Base-by-base conservation (phyloP, 2,329 filamentous ascomycete genomes). In the Bisporella sp. region DNA sequence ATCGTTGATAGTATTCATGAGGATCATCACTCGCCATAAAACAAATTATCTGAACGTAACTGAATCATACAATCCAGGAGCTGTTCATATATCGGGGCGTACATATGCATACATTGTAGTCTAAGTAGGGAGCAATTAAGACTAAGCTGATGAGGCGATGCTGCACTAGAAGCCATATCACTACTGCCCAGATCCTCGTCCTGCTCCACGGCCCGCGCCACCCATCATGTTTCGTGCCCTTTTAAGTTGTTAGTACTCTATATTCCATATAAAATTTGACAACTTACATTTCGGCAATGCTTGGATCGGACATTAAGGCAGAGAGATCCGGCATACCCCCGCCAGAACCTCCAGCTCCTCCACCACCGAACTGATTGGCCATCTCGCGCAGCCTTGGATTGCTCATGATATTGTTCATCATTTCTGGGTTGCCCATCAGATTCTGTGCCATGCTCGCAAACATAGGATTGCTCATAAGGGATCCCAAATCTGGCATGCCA, bases 381-480 rank as follows among this genome's bases (percentile, higher is more conserved):
- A 96, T 92, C 66, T 95, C 82, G 50, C 88, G 79, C 55, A 97
- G 73, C 54, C 84, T 81, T 3, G 93, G 93, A 75, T 99, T 97
- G 76, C 76, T 89, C 91, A 99, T 96, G 52, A 99, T 71, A 68
- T 90, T 93, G 66, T 76, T 79, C 82, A 97, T 86, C 75, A 91
- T 82, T 7, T 95, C 88, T 0, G 93, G 93, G 73, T 99, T 96
- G 72, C 83, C 89, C 93, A 97, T 97, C 49, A 99, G 71, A 70
- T 89, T 96, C 75, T 96, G 89, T 4, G 93, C 93, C 90, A 97
- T 96, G 72, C 80, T 87, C 46, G 90, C 82, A 73, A 99, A 95
- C 93, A 97, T 97, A 50, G 93, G 93, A 74, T 97, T 99, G 75
- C 76, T 90, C 90, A 97, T 95, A 68, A 99, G 84, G 56, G 81